Percentiles rank a stretch among this genome's conserved stretches.
phyloP scores from a whole-genome alignment of 192 early-diverging fungal genomes.

The Coemansia sp. region DNA sequence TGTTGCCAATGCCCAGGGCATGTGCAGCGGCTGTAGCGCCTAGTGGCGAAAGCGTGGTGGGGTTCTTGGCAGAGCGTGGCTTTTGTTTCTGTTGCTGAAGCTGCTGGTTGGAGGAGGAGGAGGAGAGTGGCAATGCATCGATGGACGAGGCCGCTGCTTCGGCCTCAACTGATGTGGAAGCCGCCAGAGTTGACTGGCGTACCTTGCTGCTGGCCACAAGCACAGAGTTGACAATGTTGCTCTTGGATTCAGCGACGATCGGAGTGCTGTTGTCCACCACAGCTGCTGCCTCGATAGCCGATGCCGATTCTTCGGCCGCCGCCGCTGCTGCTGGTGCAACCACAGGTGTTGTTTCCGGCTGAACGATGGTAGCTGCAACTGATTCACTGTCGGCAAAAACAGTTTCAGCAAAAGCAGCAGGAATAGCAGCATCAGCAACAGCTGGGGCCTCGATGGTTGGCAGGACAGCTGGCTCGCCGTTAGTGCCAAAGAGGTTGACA shows the following conservation, averaged over 20 bases:
- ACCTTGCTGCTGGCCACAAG: neutral
- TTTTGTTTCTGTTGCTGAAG: neutral
- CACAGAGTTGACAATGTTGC: neutral
- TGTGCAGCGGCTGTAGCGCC: neutral
- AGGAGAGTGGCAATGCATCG: too few species aligned
- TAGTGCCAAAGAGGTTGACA: slow-evolving; percentile 36
- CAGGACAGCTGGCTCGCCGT: slow-evolving; percentile 6
- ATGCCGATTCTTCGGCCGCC: too few species aligned
- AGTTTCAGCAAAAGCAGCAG: neutral
- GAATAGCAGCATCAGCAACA: neutral
- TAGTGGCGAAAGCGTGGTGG: neutral
- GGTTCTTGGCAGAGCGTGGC: neutral
- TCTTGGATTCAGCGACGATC: too few species aligned
- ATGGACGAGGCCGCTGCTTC: neutral
- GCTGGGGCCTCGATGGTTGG: neutral
- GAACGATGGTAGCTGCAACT: neutral
- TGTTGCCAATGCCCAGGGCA: slow-evolving; percentile 1
- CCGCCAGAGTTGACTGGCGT: neutral
- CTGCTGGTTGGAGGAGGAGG: neutral
- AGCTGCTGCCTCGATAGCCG: too few species aligned
- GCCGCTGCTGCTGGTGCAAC: neutral
- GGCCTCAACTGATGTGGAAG: neutral
- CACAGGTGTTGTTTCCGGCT: neutral
- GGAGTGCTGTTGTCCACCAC: too few species aligned
- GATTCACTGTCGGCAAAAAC: neutral